Conservation (phyloP, 495 filamentous ascomycete genomes). For the Penicillium argentinense region DNA sequence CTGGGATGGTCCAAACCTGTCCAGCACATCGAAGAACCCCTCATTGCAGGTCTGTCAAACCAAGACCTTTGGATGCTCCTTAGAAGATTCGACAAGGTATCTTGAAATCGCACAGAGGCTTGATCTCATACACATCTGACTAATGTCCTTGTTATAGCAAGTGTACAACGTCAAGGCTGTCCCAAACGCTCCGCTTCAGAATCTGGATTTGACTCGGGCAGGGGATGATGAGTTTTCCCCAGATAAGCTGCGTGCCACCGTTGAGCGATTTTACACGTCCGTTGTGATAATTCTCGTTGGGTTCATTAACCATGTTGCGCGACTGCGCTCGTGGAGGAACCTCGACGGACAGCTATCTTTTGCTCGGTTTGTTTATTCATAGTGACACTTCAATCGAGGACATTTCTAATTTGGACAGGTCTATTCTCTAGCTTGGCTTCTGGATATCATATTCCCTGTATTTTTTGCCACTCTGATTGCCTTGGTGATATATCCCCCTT, state of each 20-base stretch:
- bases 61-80: conserved; percentile 78
- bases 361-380: conserved; percentile 57
- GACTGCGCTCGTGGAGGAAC: conserved; percentile 81
- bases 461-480: conserved; percentile 57
- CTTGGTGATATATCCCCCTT: conserved; percentile 64
- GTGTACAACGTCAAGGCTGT: conserved; percentile 82
- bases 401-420: conserved; percentile 35
- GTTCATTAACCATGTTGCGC: conserved; percentile 69
- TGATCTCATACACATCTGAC: conserved; percentile 2
- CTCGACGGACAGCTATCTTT: conserved; percentile 66
- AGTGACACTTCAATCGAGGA: conserved; percentile 38
- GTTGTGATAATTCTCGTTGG: conserved; percentile 66
- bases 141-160: conserved; percentile 54
- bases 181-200: conserved; percentile 50
- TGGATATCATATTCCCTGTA: conserved; percentile 65
- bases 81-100: conserved; percentile 44
- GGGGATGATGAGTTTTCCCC: conserved; percentile 85
- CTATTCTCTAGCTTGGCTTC: conserved; percentile 72
- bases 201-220: conserved; percentile 78
- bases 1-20: conserved; percentile 72
- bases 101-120: too few species aligned
- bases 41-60: conserved; percentile 72
- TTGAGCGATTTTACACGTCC: conserved; percentile 83
- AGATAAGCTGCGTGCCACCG: conserved; percentile 74
- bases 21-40: conserved; percentile 54